Evolutionary conservation across 2,329 filamentous ascomycete genomes (phyloP).

Genomic region (Aspergillus pseudonomiae): DNA sequence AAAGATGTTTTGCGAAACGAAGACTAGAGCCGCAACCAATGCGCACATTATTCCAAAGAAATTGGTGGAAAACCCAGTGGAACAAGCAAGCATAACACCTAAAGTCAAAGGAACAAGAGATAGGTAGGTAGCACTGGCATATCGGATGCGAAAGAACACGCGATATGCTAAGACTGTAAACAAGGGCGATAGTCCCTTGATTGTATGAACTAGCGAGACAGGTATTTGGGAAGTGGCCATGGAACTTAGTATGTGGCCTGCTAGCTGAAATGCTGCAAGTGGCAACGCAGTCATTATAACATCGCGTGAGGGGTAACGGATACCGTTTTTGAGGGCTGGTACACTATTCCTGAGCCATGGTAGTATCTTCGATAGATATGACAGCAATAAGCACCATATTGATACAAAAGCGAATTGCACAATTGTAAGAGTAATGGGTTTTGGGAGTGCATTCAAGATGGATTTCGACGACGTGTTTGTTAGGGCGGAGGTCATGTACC

Average conservation of each 20-base stretch:
- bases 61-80: constrained; percentile 85
- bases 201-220: constrained; percentile 95
- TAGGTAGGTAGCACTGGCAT: constrained; percentile 82
- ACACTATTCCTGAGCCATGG: constrained; percentile 71
- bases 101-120: constrained; percentile 88
- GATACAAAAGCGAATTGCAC: constrained; percentile 94
- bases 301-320: constrained; percentile 77
- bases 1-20: constrained; percentile 98
- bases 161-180: constrained; percentile 95
- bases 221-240: constrained; percentile 93
- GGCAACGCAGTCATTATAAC: constrained; percentile 88
- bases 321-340: constrained; percentile 80
- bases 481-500: constrained; percentile 93
- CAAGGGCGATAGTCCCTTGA: constrained; percentile 93
- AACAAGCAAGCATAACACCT: constrained; percentile 96
- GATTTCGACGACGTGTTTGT: constrained; percentile 98
- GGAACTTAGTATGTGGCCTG: constrained; percentile 89
- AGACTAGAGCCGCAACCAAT: constrained; percentile 86
- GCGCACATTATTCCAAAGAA: constrained; percentile 88
- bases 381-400: constrained; percentile 79
- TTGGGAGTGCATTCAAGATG: constrained; percentile 87
- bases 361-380: constrained; percentile 73
- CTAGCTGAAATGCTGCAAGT: constrained; percentile 88
- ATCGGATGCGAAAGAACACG: constrained; percentile 83
- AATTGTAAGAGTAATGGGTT: constrained; percentile 87